A percentile compares a stretch with the other conserved stretches of the same genome.
Conservation (phyloP, 441 rosid genomes). For the Brassica hybrid region DNA sequence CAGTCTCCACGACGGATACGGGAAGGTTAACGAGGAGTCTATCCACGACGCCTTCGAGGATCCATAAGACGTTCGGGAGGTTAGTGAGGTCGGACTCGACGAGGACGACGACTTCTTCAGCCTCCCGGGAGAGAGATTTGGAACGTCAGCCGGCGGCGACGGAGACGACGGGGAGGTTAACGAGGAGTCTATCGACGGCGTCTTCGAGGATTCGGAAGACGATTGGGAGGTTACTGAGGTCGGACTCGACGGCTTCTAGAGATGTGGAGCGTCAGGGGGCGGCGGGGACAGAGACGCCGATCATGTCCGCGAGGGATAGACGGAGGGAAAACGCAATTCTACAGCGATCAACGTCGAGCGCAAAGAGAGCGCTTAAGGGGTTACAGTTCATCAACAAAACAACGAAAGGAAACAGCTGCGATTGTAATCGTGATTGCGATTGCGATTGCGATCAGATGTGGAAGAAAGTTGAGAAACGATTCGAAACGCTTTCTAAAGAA, state of each 20-base stretch:
- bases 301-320: constrained; percentile 53
- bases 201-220: constrained; percentile 52
- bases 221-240: constrained; percentile 60
- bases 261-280: constrained; percentile 14
- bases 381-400: constrained; percentile 75
- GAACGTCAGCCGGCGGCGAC: constrained; percentile 2
- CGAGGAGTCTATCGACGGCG: constrained; percentile 17
- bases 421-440: constrained; percentile 27
- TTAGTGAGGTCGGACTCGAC: constrained; percentile 52
- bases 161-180: constrained; percentile 31
- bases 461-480: constrained; percentile 72
- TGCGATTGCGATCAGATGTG: constrained; percentile 61
- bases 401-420: constrained; percentile 49
- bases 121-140: constrained; percentile 27
- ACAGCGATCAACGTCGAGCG: constrained; percentile 71
- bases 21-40: constrained; percentile 54
- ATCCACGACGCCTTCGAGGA: constrained; percentile 59
- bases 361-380: constrained; percentile 82
- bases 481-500: constrained; percentile 60
- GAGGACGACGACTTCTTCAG: constrained; percentile 50
- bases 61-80: constrained; percentile 64
- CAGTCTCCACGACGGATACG: not conserved
- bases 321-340: constrained; percentile 65
- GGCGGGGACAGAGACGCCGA: constrained; percentile 43
- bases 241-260: constrained; percentile 43